Evolutionary conservation across 2,329 filamentous ascomycete genomes (phyloP).

Genomic region (Aspergillus thermomutatus): DNA sequence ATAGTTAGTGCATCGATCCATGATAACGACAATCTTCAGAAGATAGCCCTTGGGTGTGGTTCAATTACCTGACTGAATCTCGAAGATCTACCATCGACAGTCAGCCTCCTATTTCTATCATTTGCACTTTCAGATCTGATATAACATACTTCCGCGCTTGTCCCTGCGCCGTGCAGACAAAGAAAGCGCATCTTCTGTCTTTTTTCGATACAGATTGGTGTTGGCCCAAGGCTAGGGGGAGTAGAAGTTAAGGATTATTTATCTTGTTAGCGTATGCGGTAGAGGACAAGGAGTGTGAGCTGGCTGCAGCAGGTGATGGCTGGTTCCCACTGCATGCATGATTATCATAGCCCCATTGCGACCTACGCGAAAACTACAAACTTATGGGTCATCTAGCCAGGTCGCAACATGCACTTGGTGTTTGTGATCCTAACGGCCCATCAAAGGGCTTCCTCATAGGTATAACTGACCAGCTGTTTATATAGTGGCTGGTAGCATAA

Average conservation of each 20-base stretch:
- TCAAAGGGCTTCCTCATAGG: background rate
- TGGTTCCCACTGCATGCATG: background rate
- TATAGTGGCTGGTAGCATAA: background rate
- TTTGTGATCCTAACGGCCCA: background rate
- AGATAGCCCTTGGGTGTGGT: background rate
- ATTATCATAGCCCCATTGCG: background rate
- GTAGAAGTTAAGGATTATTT: background rate
- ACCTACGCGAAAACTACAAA: background rate
- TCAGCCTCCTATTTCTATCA: background rate
- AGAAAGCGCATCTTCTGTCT: slow-evolving; percentile 28
- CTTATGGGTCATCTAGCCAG: background rate
- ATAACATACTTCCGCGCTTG: slow-evolving; percentile 27
- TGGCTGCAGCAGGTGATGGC: background rate
- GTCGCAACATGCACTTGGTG: background rate
- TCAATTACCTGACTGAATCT: slow-evolving; percentile 29
- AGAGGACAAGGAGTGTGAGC: background rate
- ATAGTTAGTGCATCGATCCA: slow-evolving; percentile 4
- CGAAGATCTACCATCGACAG: slow-evolving; percentile 26
- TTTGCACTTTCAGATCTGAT: background rate
- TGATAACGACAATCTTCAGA: background rate
- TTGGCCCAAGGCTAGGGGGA: background rate
- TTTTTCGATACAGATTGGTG: background rate
- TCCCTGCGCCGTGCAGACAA: slow-evolving; percentile 31
- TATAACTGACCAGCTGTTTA: no score
- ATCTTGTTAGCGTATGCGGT: background rate